Base-by-base conservation (phyloP, 345 rosid genomes). In the Citrus reticulata region DNA sequence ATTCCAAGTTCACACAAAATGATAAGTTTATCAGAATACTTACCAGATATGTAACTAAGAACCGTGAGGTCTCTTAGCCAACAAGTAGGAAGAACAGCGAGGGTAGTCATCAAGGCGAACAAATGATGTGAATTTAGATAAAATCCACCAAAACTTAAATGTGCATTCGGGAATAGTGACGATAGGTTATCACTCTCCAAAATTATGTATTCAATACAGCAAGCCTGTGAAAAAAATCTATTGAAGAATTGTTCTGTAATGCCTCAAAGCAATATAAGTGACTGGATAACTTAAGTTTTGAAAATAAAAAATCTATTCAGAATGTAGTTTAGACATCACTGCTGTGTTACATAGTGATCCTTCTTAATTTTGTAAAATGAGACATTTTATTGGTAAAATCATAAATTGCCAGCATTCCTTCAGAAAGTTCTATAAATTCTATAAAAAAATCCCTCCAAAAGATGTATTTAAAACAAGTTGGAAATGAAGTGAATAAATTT, bases 31-130 rank as follows among this genome's bases (percentile, higher is more conserved):
- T 34, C 14, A 30, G 51, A 68, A 57, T 16, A 58, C 84, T 85
- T 82, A 92, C 98, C 98, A 54, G 98, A 95, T 58, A 95, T 92
- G 32, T 92, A 95, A 76, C 99, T 95, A 65, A 95, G 91, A 30
- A 93, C 58, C 32, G 91, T 89, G 62, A 95, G 92, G 86, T 95
- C 99, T 72, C 97, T 89, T 46, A 93, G 99, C 97, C 97, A 93
- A 81, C 87, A 93, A 0, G 98, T 95, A 0, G 99, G 98, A 73
- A 95, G 97, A 81, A 93, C 88, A 59, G 96, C 94, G 5, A 95
- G 86, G 63, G 96, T 80, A 54, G 91, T 67, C 80, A 93, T 42
- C 64, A 95, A 61, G 19, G 98, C 96, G 77, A 95, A 95, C 25
- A 95, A 82, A 75, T 85, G 93, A 66, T 76, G 90, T 0, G 98